A percentile compares a stretch with the other conserved stretches of the same genome.
These are phyloP conservation scores for Thermoascus crustaceus DNA, from an alignment of 2,329 filamentous ascomycete genomes.

Conservation along the genomic window DNA sequence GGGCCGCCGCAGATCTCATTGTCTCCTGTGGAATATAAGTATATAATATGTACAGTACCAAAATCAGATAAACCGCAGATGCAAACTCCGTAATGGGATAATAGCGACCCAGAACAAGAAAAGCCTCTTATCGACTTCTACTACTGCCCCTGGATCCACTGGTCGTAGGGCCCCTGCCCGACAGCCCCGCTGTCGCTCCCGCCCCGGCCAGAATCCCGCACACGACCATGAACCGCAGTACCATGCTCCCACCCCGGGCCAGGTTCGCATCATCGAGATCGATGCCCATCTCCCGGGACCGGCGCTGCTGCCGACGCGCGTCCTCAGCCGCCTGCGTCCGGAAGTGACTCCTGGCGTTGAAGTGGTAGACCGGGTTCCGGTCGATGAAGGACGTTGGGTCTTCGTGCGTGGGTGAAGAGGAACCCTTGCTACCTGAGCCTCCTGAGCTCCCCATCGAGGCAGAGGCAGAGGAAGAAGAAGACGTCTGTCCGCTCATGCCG, in stretches of 20 bases:
- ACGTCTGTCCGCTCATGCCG: conserved; percentile 38
- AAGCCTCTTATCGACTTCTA: conserved; percentile 6
- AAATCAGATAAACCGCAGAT: too few species aligned
- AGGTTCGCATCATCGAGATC: conserved; percentile 16
- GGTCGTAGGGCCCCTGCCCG: conserved; percentile 9
- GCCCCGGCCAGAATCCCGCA: conserved; percentile 29
- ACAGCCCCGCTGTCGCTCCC: conserved; percentile 20
- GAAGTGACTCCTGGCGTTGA: conserved; percentile 65
- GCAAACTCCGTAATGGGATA: too few species aligned
- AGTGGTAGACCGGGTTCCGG: conserved; percentile 60
- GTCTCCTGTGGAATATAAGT: too few species aligned
- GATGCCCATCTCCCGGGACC: conserved; percentile 28
- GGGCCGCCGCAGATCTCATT: too few species aligned
- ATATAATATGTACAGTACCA: too few species aligned
- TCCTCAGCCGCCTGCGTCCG: conserved; percentile 63
- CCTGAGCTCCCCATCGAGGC: conserved; percentile 2
- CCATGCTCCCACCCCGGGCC: conserved; percentile 19
- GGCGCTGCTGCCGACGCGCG: conserved; percentile 40
- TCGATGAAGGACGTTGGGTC: conserved; percentile 32
- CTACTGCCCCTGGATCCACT: conserved; percentile 1
- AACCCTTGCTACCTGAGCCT: background rate
- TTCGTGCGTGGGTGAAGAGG: conserved; percentile 9
- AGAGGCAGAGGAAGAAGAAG: conserved; percentile 7
- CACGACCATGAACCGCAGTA: conserved; percentile 31
- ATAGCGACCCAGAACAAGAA: too few species aligned